These are phyloP conservation scores for Picochlorum sp. DNA, from an alignment of 139 green algal genomes.

Conservation along the genomic window DNA sequence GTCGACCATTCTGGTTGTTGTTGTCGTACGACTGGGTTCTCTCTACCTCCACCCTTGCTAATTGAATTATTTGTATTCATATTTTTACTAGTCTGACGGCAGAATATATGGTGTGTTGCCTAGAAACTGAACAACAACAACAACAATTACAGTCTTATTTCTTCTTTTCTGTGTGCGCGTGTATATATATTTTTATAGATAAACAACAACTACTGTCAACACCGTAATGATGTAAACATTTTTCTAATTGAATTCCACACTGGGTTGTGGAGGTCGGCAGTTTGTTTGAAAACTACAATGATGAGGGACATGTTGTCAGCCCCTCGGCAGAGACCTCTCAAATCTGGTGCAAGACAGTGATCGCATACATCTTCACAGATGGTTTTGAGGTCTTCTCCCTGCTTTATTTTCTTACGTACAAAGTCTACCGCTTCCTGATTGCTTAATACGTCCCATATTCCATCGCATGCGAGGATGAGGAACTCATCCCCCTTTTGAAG, in stretches of 20 bases:
- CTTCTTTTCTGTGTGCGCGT: no score
- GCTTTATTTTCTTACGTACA: slow-evolving; percentile 13
- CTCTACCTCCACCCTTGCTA: no score
- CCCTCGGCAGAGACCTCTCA: slow-evolving; percentile 22
- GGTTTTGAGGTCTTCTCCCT: background rate
- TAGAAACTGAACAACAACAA: no score
- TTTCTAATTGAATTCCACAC: slow-evolving; percentile 9
- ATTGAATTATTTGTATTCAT: no score
- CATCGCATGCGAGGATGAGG: slow-evolving; percentile 82
- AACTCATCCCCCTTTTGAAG: slow-evolving; percentile 68
- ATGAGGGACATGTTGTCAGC: slow-evolving; percentile 34
- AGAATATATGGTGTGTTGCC: no score
- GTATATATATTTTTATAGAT: no score
- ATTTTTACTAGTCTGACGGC: no score
- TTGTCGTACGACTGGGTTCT: no score
- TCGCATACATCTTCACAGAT: slow-evolving; percentile 28
- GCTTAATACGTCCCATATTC: slow-evolving; percentile 88
- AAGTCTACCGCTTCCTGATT: slow-evolving; percentile 48
- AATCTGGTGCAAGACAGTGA: slow-evolving; percentile 18
- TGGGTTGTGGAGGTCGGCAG: slow-evolving; percentile 5
- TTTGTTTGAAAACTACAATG: slow-evolving; percentile 23
- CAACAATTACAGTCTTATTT: no score
- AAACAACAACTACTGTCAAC: no score
- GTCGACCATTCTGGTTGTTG: no score
- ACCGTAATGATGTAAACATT: background rate